Conservation (phyloP, 768 basidiomycete genomes). For the Termitomyces sp. region DNA sequence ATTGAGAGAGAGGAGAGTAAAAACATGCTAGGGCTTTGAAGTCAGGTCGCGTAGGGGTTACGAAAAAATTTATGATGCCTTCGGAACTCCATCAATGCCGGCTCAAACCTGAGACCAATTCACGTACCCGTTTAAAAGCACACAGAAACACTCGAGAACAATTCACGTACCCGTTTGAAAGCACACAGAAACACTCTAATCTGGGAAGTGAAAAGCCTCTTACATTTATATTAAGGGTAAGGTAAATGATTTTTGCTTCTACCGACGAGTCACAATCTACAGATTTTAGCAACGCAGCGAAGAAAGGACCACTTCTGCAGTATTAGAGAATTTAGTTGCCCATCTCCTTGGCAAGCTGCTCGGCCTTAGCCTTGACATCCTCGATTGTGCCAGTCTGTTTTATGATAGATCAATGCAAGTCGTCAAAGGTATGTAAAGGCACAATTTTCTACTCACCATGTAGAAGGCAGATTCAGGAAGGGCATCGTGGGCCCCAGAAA, state of each 20-base stretch:
- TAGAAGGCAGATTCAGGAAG: constrained; percentile 98
- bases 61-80: no score
- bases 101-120: no score
- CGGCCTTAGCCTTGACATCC: constrained; percentile 96
- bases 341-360: constrained; percentile 96
- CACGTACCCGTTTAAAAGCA: no score
- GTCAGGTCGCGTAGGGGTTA: constrained; percentile 44
- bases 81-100: no score
- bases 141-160: no score
- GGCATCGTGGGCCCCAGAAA: constrained; percentile 81
- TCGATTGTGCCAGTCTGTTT: constrained; percentile 83
- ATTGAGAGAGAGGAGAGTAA: constrained; percentile 40
- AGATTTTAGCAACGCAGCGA: constrained; percentile 8
- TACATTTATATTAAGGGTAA: neutral
- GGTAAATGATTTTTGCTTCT: constrained; percentile 8
- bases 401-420: constrained; percentile 2
- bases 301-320: constrained; percentile 4
- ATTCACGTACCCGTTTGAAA: no score
- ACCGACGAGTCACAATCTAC: constrained; percentile 11
- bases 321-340: constrained; percentile 35
- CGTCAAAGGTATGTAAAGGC: neutral
- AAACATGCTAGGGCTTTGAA: constrained; percentile 54
- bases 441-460: constrained; percentile 55
- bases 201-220: neutral
- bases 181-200: no score